Evolutionary conservation across 2,329 filamentous ascomycete species (phyloP), one percentile per base, ranked within the genome.

Genomic region (Aspergillus candidus): DNA sequence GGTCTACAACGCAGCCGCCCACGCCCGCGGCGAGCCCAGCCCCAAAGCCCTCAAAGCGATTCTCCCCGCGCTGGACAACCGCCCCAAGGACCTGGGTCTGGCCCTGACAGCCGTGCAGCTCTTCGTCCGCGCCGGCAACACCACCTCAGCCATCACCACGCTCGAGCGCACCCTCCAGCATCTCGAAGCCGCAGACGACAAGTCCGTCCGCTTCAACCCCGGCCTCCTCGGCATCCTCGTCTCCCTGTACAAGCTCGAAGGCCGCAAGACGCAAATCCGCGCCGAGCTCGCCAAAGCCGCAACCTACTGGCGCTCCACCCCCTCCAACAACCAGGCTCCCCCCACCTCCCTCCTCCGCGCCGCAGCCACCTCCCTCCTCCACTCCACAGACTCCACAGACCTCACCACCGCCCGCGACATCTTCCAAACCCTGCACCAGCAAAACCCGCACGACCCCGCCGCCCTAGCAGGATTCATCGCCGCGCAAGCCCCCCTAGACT

Each of bases 391-490:
- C 38, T 62, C 74, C 1, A 76, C 83, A 12, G 86, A 95, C 53
- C 71, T 88, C 18, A 66, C 75, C 11, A 73, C 80, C 0, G 90
- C 93, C 0, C 82, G 82, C 3, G 78, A 85, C n/a, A 83, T 93
- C 6, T 97, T 97, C 66, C 76, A 79, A 40, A 77, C 77, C 38
- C 75, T 97, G 11, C 78, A 84, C 51, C 68, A 78, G 2, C 74
- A 81, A 46, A 76, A 88, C n/a, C 72, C 61, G 3, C 56, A 72
- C 32, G 87, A 94, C 55, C 77, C 76, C 29, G 76, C 84, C 43
- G 83, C 86, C 1, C 78, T 81, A 12, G 89, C 89, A 7, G 93
- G 93, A 1, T 80, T 93, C n/a, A 79, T 97, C 6, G 93, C 93
- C 3, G 84, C 89, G 8, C 80, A 86, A 55, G 84, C 86, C 22